Percentiles rank a stretch among this genome's conserved stretches.
Conservation (phyloP, 139 green algal genomes). For the Spirogloea muscicola region DNA sequence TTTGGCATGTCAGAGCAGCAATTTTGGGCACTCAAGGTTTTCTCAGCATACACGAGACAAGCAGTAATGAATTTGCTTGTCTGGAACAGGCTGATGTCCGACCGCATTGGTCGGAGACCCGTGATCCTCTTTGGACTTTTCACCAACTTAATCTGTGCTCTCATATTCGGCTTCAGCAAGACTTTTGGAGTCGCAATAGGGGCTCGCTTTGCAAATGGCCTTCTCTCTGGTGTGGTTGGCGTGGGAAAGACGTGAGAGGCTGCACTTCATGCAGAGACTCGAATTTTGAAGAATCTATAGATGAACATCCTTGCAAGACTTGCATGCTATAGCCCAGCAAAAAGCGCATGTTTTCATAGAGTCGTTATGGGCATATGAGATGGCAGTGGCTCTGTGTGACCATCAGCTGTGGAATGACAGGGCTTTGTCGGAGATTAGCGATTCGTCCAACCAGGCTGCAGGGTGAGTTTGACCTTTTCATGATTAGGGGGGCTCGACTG, state of each 20-base stretch:
- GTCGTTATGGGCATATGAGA: not conserved
- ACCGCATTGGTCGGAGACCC: constrained; percentile 17
- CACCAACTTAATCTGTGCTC: constrained; percentile 17
- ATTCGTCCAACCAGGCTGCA: constrained; percentile 2
- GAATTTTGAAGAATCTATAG: too few relatives aligned
- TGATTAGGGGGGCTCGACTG: not conserved
- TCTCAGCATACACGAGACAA: not conserved
- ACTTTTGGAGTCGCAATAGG: constrained; percentile 20
- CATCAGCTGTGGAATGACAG: too few relatives aligned
- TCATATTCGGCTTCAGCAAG: constrained; percentile 24
- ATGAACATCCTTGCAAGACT: too few relatives aligned
- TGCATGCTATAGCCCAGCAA: too few relatives aligned
- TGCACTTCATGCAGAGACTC: too few relatives aligned
- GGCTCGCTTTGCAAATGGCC: constrained; percentile 19
- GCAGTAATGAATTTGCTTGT: not conserved
- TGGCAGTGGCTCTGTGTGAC: too few relatives aligned
- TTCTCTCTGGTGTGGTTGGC: not conserved
- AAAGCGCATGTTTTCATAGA: too few relatives aligned
- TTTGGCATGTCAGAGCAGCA: not conserved
- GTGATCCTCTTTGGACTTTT: constrained; percentile 25
- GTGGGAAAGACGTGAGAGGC: constrained; percentile 27
- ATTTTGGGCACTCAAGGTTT: not conserved
- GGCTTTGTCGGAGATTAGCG: constrained; percentile 16
- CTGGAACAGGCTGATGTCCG: constrained; percentile 21
- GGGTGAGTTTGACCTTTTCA: not conserved